A percentile compares a stretch with the other conserved stretches of the same genome.
Conservation (phyloP, 257 asterid genomes). For the Striga asiatica region DNA sequence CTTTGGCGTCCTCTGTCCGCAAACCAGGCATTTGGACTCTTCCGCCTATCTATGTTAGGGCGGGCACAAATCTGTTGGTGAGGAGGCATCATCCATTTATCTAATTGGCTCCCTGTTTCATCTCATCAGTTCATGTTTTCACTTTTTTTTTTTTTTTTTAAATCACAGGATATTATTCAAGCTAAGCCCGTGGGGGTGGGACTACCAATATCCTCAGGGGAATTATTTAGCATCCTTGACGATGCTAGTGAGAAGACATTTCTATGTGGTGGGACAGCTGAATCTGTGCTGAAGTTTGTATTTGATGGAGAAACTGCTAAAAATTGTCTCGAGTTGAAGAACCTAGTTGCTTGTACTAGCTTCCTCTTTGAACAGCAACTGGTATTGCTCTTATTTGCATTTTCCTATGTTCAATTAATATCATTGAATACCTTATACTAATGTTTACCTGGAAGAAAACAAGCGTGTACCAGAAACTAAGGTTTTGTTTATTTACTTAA, state of each 20-base stretch:
- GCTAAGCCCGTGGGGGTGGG: slow-evolving; percentile 52
- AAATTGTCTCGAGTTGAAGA: slow-evolving; percentile 64
- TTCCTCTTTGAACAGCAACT: slow-evolving; percentile 78
- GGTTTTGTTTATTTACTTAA: slow-evolving; percentile 1
- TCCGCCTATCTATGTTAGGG: slow-evolving; percentile 60
- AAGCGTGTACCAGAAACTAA: slow-evolving; percentile 1
- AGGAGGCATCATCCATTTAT: slow-evolving; percentile 18
- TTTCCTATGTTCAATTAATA: not conserved
- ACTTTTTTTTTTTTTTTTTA: slow-evolving; percentile 11
- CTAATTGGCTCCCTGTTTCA: slow-evolving; percentile 9
- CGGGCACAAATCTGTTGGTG: slow-evolving; percentile 72
- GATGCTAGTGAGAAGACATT: slow-evolving; percentile 92
- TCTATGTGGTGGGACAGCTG: slow-evolving; percentile 87
- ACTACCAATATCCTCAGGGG: slow-evolving; percentile 59
- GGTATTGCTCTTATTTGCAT: slow-evolving; percentile 34
- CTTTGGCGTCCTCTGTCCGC: slow-evolving; percentile 49
- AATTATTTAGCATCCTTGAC: slow-evolving; percentile 77
- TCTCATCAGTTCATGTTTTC: slow-evolving; percentile 1
- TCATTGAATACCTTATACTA: not conserved
- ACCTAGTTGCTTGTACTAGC: slow-evolving; percentile 68
- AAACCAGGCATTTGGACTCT: slow-evolving; percentile 60
- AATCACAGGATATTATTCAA: slow-evolving; percentile 70
- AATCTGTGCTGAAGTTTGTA: slow-evolving; percentile 55
- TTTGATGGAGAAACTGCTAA: slow-evolving; percentile 64
- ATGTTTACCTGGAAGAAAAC: slow-evolving; percentile 1